Evolutionary conservation across 768 basidiomycete genomes (phyloP).

Genomic region (Naematelia encephala): DNA sequence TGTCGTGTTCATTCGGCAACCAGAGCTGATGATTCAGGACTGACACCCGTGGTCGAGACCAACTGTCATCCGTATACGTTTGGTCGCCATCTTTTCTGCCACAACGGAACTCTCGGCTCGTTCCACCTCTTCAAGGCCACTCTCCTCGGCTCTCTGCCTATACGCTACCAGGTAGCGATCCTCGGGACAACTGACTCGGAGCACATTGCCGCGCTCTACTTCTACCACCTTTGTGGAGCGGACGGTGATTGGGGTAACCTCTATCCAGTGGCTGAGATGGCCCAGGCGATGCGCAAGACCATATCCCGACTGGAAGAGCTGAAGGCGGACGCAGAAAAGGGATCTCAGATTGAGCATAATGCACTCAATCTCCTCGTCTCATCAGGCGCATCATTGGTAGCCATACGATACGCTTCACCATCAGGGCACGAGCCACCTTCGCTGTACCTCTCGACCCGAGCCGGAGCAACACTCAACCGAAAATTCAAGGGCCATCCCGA

Average conservation of each 20-base stretch:
- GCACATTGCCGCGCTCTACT: slow-evolving; percentile 47
- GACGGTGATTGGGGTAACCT: slow-evolving; percentile 31
- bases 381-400: slow-evolving; percentile 48
- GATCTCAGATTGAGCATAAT: slow-evolving; percentile 29
- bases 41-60: slow-evolving; percentile 17
- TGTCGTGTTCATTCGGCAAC: background rate
- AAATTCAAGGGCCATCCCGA: slow-evolving; percentile 52
- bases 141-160: slow-evolving; percentile 13
- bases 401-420: slow-evolving; percentile 49
- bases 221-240: slow-evolving; percentile 41
- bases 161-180: slow-evolving; percentile 11
- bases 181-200: slow-evolving; percentile 47
- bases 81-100: slow-evolving; percentile 20
- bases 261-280: slow-evolving; percentile 40
- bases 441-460: slow-evolving; percentile 50
- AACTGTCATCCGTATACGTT: slow-evolving; percentile 21
- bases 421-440: slow-evolving; percentile 49
- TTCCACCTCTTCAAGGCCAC: slow-evolving; percentile 15
- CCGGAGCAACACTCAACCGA: slow-evolving; percentile 30
- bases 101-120: slow-evolving; percentile 18
- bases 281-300: slow-evolving; percentile 30
- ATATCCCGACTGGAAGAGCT: slow-evolving; percentile 30
- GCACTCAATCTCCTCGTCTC: slow-evolving; percentile 48
- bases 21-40: background rate
- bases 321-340: slow-evolving; percentile 29